Evolutionary conservation across 2,329 filamentous ascomycete species (phyloP), one percentile per base, ranked within the genome.

Genomic region (Colletotrichum nymphaeae): DNA sequence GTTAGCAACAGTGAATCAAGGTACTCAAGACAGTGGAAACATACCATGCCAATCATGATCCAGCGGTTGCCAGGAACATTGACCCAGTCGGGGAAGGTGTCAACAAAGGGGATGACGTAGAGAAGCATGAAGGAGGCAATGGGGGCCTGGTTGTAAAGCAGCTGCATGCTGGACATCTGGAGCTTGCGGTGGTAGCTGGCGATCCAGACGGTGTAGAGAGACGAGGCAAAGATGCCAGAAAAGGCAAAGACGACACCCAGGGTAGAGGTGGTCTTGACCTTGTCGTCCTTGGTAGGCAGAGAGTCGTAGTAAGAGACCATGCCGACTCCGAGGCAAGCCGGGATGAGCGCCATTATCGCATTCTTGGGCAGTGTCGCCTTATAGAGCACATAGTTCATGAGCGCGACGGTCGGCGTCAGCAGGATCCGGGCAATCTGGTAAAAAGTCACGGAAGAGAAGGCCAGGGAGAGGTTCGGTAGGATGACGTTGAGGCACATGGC

Each of bases 401-500:
- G 80, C 5, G 91, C 91, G 24, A 93, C 91, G 56, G 86, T 87
- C 3, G 92, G 92, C 1, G 92, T 93, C 32, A 93, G 86, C 14
- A 93, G 84, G 72, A 93, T 92, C 28, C 91, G 88, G 5, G 90
- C 91, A 62, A 93, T 88, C 80, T 94, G 92, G 80, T 93, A 93
- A 80, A 93, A 93, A 55, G 91, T 91, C 55, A 93, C 89, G 63
- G 88, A 89, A 26, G 91, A 93, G 80, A 90, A 92, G 35, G 91
- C 91, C 56, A 94, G 84, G 1, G 90, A 93, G 7, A 93, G 82
- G 78, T 93, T 93, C 11, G 91, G 91, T 11, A 93, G 84, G 75
- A 93, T 90, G 78, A 93, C 91, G 80, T 93, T 93, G 72, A 92
- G 84, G 64, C 89, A 88, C 91, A 94, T 93, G 77, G 90, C 88